phyloP scores from a whole-genome alignment of 306 rosid genomes.

The Sophora flavescens region DNA sequence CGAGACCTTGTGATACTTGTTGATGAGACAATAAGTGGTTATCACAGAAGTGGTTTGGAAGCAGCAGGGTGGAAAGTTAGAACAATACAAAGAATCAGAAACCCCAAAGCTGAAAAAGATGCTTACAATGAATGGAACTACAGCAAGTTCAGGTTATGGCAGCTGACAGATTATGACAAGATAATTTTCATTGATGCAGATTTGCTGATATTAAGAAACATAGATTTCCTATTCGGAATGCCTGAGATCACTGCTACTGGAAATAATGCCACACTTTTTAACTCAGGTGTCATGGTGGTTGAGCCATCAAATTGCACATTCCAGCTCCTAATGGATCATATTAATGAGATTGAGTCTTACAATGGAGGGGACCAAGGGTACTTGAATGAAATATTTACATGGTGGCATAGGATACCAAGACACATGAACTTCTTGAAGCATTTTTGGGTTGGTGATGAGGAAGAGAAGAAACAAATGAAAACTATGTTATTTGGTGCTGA shows the following conservation, averaged over 20 bases:
- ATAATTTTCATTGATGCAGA: conserved; percentile 96
- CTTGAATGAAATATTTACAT: conserved; percentile 85
- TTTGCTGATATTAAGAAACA: conserved; percentile 79
- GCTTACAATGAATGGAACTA: conserved; percentile 98
- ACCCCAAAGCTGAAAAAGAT: conserved; percentile 95
- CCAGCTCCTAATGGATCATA: conserved; percentile 82
- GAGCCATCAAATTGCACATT: conserved; percentile 98
- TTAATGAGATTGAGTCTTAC: conserved; percentile 85
- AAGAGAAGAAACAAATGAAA: conserved; percentile 79
- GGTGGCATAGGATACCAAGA: conserved; percentile 98
- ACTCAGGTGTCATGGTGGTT: conserved; percentile 97
- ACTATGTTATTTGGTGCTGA: conserved; percentile 79
- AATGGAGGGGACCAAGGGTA: conserved; percentile 98
- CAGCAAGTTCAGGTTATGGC: conserved; percentile 97
- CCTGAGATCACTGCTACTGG: conserved; percentile 95
- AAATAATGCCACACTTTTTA: conserved; percentile 87
- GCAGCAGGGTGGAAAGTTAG: conserved; percentile 97
- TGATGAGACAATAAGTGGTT: conserved; percentile 80
- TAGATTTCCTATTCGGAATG: conserved; percentile 85
- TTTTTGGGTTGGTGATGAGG: conserved; percentile 92
- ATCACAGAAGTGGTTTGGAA: conserved; percentile 89
- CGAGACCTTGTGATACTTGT: conserved; percentile 93
- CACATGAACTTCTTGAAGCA: conserved; percentile 97
- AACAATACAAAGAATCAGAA: conserved; percentile 82
- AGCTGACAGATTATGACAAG: conserved; percentile 92